Conservation (phyloP, 1,284 basidiomycete genomes). For the Agaricales sp. region DNA sequence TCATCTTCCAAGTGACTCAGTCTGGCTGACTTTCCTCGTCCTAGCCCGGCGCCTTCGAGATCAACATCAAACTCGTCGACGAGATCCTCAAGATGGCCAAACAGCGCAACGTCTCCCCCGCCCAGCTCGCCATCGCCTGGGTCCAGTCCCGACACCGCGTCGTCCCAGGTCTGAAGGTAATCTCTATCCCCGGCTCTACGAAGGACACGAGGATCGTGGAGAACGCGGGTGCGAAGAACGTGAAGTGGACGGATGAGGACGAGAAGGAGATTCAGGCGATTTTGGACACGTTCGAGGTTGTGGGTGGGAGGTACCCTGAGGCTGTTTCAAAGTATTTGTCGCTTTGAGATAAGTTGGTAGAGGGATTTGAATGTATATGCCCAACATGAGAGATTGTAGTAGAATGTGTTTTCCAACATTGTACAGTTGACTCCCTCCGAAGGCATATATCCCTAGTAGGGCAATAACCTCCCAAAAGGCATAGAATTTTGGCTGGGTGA, state of each 20-base stretch:
- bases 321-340: not conserved
- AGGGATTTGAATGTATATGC: no score
- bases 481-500: no score
- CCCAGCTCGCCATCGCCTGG: conserved; percentile 54
- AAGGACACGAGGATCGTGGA: not conserved
- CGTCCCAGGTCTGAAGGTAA: conserved; percentile 27
- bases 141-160: conserved; percentile 15
- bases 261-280: not conserved
- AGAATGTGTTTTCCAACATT: no score
- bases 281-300: not conserved
- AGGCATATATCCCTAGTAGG: no score
- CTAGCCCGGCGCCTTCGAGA: conserved; percentile 26
- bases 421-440: no score
- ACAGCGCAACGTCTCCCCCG: conserved; percentile 25
- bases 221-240: not conserved
- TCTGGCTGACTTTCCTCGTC: not conserved
- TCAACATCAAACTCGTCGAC: conserved; percentile 45
- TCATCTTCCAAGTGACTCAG: no score
- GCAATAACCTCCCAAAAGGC: no score
- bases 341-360: no score
- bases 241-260: conserved; percentile 2
- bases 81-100: conserved; percentile 31
- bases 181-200: conserved; percentile 45
- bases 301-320: not conserved
- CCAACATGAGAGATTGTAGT: no score